A percentile compares a stretch with the other conserved stretches of the same genome.
phyloP scores from a whole-genome alignment of 768 basidiomycete genomes.

The Daedalea quercina region DNA sequence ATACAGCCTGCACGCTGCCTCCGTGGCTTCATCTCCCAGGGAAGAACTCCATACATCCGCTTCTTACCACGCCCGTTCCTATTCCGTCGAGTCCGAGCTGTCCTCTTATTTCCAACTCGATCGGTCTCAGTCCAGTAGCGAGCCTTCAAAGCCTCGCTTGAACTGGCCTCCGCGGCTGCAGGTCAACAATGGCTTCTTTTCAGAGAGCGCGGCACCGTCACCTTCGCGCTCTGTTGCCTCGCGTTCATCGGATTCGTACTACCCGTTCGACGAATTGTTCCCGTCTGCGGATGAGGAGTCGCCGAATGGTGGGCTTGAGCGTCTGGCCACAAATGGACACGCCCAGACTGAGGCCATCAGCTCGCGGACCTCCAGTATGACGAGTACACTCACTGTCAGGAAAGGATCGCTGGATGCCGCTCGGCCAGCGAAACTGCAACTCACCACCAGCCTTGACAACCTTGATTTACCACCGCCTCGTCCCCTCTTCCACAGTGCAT shows the following conservation, averaged over 20 bases:
- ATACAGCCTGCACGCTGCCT: neutral
- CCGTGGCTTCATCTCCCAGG: slow-evolving; percentile 1
- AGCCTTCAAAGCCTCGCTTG: slow-evolving; percentile 27
- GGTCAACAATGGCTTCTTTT: slow-evolving; percentile 31
- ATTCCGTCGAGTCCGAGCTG: slow-evolving; percentile 54
- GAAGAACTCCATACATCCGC: slow-evolving; percentile 5
- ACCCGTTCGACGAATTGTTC: slow-evolving; percentile 39
- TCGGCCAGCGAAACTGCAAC: slow-evolving; percentile 42
- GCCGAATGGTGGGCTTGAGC: slow-evolving; percentile 13
- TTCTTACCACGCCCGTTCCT: slow-evolving; percentile 32
- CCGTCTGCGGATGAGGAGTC: slow-evolving; percentile 32
- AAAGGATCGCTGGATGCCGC: slow-evolving; percentile 90
- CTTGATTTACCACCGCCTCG: slow-evolving; percentile 17
- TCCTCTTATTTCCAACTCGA: slow-evolving; percentile 40
- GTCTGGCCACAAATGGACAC: neutral
- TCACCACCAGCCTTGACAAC: slow-evolving; percentile 11
- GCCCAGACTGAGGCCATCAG: neutral
- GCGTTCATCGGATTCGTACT: slow-evolving; percentile 35
- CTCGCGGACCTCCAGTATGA: neutral
- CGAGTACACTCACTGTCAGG: slow-evolving; percentile 32
- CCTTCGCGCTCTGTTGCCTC: slow-evolving; percentile 46
- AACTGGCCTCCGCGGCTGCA: slow-evolving; percentile 43
- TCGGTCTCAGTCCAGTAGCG: slow-evolving; percentile 6
- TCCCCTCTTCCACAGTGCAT: slow-evolving; percentile 2
- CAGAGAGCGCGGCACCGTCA: slow-evolving; percentile 21